Conservation (phyloP, 208 protist genomes). For the Vickermania spadyakhi region DNA sequence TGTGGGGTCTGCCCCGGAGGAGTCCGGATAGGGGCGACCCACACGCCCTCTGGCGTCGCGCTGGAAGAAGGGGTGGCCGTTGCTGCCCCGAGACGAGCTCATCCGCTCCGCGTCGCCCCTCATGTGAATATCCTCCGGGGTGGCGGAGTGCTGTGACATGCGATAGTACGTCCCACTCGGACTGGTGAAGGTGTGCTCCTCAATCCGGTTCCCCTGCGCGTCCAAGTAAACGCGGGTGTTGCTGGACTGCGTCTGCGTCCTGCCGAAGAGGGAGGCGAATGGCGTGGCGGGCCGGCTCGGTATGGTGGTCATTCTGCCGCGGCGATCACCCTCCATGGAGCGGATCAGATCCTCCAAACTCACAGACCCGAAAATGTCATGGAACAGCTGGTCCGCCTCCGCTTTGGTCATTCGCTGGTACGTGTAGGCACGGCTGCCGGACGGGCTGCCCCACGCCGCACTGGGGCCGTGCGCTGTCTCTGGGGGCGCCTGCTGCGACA, state of each 20-base stretch:
- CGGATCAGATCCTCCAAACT: slow-evolving; percentile 81
- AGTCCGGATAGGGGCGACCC: too few relatives aligned
- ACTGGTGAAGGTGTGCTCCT: slow-evolving; percentile 71
- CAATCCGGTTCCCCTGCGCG: slow-evolving; percentile 67
- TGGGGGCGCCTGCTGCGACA: slow-evolving; percentile 7
- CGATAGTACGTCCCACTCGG: slow-evolving; percentile 42
- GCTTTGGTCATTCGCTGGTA: slow-evolving; percentile 85
- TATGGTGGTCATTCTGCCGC: slow-evolving; percentile 14
- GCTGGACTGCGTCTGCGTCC: slow-evolving; percentile 57
- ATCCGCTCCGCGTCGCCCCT: background rate
- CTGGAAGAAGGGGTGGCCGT: background rate
- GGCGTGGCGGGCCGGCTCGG: slow-evolving; percentile 17
- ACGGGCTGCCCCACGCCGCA: slow-evolving; percentile 8
- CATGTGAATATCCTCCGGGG: slow-evolving; percentile 1
- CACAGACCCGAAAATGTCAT: slow-evolving; percentile 82
- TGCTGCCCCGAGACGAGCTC: background rate
- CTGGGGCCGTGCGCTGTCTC: slow-evolving; percentile 11
- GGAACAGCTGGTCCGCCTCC: slow-evolving; percentile 77
- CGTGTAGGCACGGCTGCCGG: slow-evolving; percentile 4
- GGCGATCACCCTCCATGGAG: slow-evolving; percentile 72
- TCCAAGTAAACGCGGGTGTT: slow-evolving; percentile 47
- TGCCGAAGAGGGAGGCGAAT: slow-evolving; percentile 19
- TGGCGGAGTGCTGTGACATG: slow-evolving; percentile 53
- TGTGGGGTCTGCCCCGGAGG: slow-evolving; percentile 52
- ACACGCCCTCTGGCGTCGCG: background rate